Evolutionary conservation across 176 grass and related monocot genomes (phyloP).

Genomic region (Tuctoria greenei): DNA sequence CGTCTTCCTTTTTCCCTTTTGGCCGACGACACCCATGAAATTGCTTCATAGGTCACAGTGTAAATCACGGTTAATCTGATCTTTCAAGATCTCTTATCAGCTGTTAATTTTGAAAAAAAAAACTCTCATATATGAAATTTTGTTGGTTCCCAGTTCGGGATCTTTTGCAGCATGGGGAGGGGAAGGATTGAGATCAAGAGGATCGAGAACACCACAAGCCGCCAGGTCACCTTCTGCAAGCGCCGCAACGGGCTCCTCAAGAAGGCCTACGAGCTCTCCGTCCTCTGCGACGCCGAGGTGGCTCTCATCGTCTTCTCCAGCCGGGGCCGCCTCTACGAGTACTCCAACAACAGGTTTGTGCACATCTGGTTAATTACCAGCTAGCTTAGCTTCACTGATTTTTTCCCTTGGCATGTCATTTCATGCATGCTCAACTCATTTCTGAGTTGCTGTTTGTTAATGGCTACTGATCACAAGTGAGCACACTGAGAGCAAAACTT

Average conservation of each 20-base stretch:
- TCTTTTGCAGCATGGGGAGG: constrained; percentile 45
- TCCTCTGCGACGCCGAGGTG: constrained; percentile 75
- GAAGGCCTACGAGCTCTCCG: constrained; percentile 82
- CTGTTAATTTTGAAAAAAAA: too few relatives aligned
- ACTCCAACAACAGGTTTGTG: constrained; percentile 81
- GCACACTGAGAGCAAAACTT: background rate
- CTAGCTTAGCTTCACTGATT: too few relatives aligned
- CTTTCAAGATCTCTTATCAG: background rate
- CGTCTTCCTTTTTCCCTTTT: background rate
- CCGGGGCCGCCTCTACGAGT: constrained; percentile 90
- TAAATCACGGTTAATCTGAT: background rate
- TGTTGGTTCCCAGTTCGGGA: background rate
- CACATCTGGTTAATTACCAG: background rate
- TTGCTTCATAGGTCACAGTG: background rate
- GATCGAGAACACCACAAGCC: constrained; percentile 72
- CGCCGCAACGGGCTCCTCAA: constrained; percentile 72
- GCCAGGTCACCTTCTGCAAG: constrained; percentile 85
- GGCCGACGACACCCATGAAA: background rate
- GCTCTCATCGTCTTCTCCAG: constrained; percentile 88
- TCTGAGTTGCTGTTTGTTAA: background rate
- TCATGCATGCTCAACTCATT: constrained; percentile 38
- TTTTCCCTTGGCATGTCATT: constrained; percentile 22
- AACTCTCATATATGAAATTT: background rate
- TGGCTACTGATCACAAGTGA: background rate
- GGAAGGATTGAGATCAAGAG: constrained; percentile 84